These are phyloP conservation scores for Phalaenopsis hybrid DNA, from an alignment of 116 monocot genomes.

Conservation along the genomic window DNA sequence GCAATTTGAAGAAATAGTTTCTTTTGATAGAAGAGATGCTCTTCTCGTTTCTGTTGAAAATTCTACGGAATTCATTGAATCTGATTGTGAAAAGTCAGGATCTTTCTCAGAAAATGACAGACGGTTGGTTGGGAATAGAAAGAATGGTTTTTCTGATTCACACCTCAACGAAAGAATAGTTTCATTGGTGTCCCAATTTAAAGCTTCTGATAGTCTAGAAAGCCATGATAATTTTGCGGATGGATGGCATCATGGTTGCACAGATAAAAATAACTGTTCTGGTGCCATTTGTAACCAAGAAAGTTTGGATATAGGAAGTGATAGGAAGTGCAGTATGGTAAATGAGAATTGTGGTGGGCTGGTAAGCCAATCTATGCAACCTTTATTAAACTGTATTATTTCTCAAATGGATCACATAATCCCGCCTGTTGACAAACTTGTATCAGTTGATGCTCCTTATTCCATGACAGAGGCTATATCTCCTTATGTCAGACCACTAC, in stretches of 20 bases:
- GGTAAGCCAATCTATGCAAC: neutral
- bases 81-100: neutral
- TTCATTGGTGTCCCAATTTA: neutral
- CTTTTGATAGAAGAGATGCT: neutral
- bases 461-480: conserved; percentile 8
- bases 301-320: neutral
- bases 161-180: neutral
- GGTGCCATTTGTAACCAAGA: neutral
- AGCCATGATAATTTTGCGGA: neutral
- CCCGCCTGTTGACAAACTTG: neutral
- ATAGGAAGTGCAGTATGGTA: neutral
- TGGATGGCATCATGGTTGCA: neutral
- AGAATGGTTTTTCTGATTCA: neutral
- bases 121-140: neutral
- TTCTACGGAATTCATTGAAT: neutral
- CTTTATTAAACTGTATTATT: neutral
- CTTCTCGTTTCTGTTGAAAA: neutral
- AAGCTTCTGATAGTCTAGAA: neutral
- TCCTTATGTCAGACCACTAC: neutral
- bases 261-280: neutral
- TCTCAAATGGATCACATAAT: neutral
- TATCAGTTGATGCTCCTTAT: neutral
- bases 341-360: neutral
- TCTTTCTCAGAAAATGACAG: neutral
- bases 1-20: neutral